These are phyloP conservation scores for Blastocystis sp. DNA, from an alignment of 352 stramenopile genomes.

Conservation along the genomic window DNA sequence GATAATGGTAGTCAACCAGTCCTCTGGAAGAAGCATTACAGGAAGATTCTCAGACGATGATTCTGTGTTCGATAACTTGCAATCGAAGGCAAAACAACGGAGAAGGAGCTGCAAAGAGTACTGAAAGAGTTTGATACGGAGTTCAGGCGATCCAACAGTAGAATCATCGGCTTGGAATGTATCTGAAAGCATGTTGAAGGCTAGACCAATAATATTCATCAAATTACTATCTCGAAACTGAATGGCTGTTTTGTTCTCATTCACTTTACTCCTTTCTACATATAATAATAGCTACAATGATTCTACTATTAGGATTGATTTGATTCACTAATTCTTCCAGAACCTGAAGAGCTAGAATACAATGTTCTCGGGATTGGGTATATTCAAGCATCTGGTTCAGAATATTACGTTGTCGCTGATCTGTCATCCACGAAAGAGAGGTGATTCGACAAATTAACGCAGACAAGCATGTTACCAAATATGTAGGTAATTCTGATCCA, in stretches of 20 bases:
- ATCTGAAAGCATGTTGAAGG: constrained; percentile 34
- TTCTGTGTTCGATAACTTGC: neutral
- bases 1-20: neutral
- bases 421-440: constrained; percentile 51
- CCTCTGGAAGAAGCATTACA: neutral
- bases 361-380: constrained; percentile 43
- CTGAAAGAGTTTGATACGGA: constrained; percentile 23
- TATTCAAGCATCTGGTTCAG: constrained; percentile 46
- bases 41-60: neutral
- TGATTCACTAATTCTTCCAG: constrained; percentile 41
- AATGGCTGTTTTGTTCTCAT: constrained; percentile 45
- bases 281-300: neutral
- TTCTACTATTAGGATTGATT: constrained; percentile 31
- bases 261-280: constrained; percentile 1
- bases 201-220: neutral
- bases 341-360: constrained; percentile 26
- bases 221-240: constrained; percentile 55
- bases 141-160: constrained; percentile 4
- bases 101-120: constrained; percentile 10
- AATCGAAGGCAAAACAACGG: constrained; percentile 22
- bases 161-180: constrained; percentile 14
- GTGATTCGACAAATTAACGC: constrained; percentile 56
- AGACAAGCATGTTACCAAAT: neutral
- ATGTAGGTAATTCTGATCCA: constrained; percentile 11
- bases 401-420: constrained; percentile 49